Percentiles rank a stretch among this genome's conserved stretches.
Evolutionary conservation across 495 filamentous ascomycete genomes (phyloP).

Genomic region (Penicillium cinerascens): DNA sequence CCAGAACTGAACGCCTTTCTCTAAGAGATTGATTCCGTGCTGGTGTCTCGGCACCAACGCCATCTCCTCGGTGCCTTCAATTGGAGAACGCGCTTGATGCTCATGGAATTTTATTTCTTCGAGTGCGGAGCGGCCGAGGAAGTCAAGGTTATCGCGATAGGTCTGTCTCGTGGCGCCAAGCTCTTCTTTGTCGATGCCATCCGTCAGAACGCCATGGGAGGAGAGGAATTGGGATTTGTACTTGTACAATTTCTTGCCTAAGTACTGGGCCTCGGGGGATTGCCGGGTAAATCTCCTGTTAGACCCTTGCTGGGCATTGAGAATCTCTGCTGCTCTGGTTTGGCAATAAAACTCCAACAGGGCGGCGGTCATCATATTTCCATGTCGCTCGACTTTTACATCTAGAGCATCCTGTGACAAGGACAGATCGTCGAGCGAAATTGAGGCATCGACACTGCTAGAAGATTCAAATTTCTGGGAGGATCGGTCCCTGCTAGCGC

Average conservation of each 20-base stretch:
- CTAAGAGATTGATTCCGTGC: constrained; percentile 3
- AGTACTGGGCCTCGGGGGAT: constrained; percentile 41
- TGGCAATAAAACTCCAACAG: constrained; percentile 45
- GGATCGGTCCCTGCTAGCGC: constrained; percentile 5
- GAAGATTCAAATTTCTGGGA: constrained; percentile 8
- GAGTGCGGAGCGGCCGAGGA: constrained; percentile 36
- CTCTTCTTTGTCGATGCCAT: constrained; percentile 38
- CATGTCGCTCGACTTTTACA: constrained; percentile 34
- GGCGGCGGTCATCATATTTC: constrained; percentile 42
- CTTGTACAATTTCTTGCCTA: constrained; percentile 42
- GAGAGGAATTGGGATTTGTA: constrained; percentile 41
- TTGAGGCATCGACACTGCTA: constrained; percentile 10
- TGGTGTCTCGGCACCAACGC: constrained; percentile 18
- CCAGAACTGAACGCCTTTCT: constrained; percentile 9
- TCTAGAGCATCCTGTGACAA: constrained; percentile 23
- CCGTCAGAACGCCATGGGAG: constrained; percentile 38
- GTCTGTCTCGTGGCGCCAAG: constrained; percentile 34
- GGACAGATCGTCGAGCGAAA: constrained; percentile 21
- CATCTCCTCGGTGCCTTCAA: constrained; percentile 19
- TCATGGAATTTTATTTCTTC: constrained; percentile 34
- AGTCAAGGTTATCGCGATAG: constrained; percentile 44
- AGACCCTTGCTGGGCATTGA: constrained; percentile 39
- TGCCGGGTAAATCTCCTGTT: constrained; percentile 34
- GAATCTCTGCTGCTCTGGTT: constrained; percentile 43
- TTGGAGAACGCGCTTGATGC: constrained; percentile 7